phyloP scores from a whole-genome alignment of 2,329 filamentous ascomycete genomes.

The Colletotrichum nymphaeae region DNA sequence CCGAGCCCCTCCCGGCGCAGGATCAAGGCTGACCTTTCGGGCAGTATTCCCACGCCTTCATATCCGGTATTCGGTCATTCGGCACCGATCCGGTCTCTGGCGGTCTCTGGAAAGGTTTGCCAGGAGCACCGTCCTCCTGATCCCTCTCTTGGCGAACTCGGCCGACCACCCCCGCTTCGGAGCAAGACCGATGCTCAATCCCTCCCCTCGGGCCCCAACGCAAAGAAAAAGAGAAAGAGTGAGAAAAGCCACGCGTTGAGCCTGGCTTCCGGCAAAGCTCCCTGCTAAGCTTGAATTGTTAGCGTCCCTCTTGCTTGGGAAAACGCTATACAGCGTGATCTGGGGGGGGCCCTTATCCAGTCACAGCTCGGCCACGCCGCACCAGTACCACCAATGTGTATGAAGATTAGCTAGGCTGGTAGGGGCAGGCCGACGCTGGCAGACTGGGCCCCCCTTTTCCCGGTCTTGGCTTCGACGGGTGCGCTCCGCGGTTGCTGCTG shows the following conservation, averaged over 20 bases:
- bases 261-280: constrained; percentile 8
- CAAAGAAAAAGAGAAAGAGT: too few relatives aligned
- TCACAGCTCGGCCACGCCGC: background rate
- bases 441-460: background rate
- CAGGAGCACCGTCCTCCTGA: too few relatives aligned
- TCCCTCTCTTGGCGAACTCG: background rate
- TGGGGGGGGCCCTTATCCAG: background rate
- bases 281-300: constrained; percentile 31
- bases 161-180: background rate
- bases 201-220: background rate
- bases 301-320: constrained; percentile 27
- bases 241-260: constrained; percentile 6
- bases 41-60: background rate
- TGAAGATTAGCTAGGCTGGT: constrained; percentile 3
- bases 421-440: background rate
- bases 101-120: background rate
- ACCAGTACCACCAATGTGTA: background rate
- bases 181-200: constrained; percentile 2
- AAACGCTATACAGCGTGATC: background rate
- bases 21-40: background rate
- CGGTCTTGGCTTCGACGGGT: constrained; percentile 23
- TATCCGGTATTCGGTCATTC: background rate
- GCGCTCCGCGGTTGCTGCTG: constrained; percentile 17
- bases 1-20: background rate
- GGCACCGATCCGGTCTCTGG: constrained; percentile 4